phyloP scores from a whole-genome alignment of 495 filamentous ascomycete species.

The Penicillium simplicissimum region DNA sequence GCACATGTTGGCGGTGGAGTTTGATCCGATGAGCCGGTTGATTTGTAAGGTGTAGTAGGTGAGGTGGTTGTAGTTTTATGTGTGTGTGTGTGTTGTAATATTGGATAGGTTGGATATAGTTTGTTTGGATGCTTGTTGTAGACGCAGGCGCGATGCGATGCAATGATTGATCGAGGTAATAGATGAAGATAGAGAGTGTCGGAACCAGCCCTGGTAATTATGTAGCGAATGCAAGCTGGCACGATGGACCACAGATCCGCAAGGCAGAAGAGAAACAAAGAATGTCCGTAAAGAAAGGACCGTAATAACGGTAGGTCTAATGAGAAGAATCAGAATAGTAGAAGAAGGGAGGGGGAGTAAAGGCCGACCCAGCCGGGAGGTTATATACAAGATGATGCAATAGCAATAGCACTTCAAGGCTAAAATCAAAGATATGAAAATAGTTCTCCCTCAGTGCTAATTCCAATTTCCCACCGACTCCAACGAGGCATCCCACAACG shows the following conservation, averaged over 20 bases:
- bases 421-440: too few relatives aligned
- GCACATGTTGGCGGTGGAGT: slow-evolving; percentile 57
- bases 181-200: neutral
- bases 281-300: neutral
- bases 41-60: neutral
- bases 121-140: neutral
- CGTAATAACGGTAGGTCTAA: neutral
- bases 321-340: neutral
- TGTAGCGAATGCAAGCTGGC: slow-evolving; percentile 1
- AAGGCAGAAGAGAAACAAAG: neutral
- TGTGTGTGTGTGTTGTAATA: neutral
- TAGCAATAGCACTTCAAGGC: too few relatives aligned
- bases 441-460: neutral
- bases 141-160: neutral
- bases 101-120: neutral
- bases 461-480: neutral
- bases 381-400: neutral
- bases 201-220: slow-evolving; percentile 3
- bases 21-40: neutral
- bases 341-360: neutral
- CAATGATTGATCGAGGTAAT: neutral
- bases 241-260: neutral
- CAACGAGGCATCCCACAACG: slow-evolving; percentile 25
- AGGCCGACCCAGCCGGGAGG: neutral
- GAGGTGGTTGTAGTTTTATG: neutral